These are phyloP conservation scores for Logfia minima DNA, from an alignment of 129 eudicot species.

Conservation along the genomic window DNA sequence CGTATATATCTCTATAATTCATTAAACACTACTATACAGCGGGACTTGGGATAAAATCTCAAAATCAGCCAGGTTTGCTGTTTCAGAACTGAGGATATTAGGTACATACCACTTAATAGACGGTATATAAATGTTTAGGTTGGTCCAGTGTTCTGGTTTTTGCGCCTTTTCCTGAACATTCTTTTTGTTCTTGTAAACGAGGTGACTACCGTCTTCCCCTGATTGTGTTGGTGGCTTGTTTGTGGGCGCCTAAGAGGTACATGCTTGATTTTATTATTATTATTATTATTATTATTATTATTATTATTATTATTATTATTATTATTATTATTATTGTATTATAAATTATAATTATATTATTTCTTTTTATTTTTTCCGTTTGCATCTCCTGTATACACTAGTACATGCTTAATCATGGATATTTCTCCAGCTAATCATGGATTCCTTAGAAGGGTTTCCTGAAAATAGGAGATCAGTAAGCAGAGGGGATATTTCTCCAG, in stretches of 20 bases:
- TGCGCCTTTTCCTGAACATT: neutral
- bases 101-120: slow-evolving; percentile 42
- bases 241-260: slow-evolving; percentile 95
- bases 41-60: slow-evolving; percentile 53
- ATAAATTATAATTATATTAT: too few species aligned
- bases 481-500: neutral
- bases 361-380: too few species aligned
- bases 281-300: too few species aligned
- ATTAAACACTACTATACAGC: slow-evolving; percentile 46
- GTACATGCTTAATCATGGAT: neutral
- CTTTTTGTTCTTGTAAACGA: slow-evolving; percentile 34
- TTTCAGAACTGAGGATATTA: slow-evolving; percentile 87
- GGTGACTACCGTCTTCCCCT: slow-evolving; percentile 86
- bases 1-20: slow-evolving; percentile 12
- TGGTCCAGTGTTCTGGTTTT: neutral
- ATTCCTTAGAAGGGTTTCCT: neutral
- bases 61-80: slow-evolving; percentile 57
- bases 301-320: too few species aligned
- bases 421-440: neutral
- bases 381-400: too few species aligned
- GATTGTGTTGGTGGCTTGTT: slow-evolving; percentile 91
- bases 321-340: too few species aligned
- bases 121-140: neutral
- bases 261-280: neutral
- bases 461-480: slow-evolving; percentile 13